These are phyloP conservation scores for Fusarium incarnatum DNA, from an alignment of 2,329 filamentous ascomycete species.

Conservation along the genomic window DNA sequence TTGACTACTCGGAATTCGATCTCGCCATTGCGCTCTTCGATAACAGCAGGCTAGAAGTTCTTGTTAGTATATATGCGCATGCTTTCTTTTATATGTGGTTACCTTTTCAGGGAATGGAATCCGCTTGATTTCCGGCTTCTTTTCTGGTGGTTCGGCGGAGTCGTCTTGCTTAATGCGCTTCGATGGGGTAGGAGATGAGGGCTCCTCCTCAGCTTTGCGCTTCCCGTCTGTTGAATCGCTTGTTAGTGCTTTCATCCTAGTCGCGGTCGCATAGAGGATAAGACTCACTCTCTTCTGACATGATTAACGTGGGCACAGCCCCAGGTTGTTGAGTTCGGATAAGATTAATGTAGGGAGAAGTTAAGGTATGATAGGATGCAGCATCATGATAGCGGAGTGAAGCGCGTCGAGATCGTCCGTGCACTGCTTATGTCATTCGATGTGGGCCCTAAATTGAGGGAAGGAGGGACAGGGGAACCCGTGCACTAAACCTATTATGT, in stretches of 20 bases:
- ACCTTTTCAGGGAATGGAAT: slow-evolving; percentile 94
- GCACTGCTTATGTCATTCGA: slow-evolving; percentile 49
- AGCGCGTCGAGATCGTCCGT: slow-evolving; percentile 41
- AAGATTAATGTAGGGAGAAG: slow-evolving; percentile 21
- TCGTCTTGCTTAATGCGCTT: slow-evolving; percentile 72
- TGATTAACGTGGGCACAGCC: slow-evolving; percentile 15
- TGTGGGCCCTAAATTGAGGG: background rate
- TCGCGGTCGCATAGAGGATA: background rate
- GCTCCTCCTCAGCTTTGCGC: slow-evolving; percentile 78
- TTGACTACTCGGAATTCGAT: slow-evolving; percentile 99
- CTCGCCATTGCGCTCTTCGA: slow-evolving; percentile 92
- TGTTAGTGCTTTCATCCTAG: slow-evolving; percentile 9
- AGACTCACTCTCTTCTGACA: slow-evolving; percentile 46
- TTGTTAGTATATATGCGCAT: slow-evolving; percentile 5
- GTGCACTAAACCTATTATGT: slow-evolving; percentile 49
- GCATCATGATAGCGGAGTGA: slow-evolving; percentile 43
- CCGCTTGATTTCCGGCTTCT: slow-evolving; percentile 67
- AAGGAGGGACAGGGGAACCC: background rate
- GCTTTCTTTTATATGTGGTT: background rate
- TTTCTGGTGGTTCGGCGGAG: slow-evolving; percentile 51
- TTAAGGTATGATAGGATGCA: slow-evolving; percentile 26
- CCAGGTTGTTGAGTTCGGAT: slow-evolving; percentile 1
- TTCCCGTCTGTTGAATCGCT: slow-evolving; percentile 62
- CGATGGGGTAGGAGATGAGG: slow-evolving; percentile 67
- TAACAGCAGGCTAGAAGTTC: slow-evolving; percentile 76